These are phyloP conservation scores for Aspergillus sparsus DNA, from an alignment of 495 filamentous ascomycete genomes.

Conservation along the genomic window DNA sequence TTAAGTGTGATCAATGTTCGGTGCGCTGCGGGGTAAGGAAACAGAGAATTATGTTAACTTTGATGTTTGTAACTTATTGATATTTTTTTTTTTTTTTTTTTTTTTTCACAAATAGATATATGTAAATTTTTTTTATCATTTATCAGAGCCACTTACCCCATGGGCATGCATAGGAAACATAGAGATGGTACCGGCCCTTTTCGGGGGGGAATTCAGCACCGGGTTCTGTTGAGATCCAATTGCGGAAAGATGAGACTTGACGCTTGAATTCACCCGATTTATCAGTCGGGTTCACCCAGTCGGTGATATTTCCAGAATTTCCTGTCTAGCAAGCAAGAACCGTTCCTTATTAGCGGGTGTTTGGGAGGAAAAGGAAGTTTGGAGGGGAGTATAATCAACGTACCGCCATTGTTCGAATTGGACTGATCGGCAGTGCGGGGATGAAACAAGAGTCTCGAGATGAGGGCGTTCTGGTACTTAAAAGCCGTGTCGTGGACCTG, in stretches of 20 bases:
- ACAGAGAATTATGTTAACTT: background rate
- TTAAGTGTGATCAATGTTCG: constrained; percentile 66
- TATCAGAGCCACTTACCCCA: constrained; percentile 53
- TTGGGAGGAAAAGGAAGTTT: background rate
- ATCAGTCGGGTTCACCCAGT: constrained; percentile 77
- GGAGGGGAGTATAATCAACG: constrained; percentile 7
- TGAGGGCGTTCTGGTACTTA: constrained; percentile 13
- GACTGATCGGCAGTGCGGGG: constrained; percentile 25
- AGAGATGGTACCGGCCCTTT: constrained; percentile 69
- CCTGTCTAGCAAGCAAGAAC: constrained; percentile 28
- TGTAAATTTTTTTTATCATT: too few species aligned
- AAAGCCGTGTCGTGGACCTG: constrained; percentile 21
- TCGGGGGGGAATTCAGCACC: constrained; percentile 66
- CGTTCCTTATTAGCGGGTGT: background rate
- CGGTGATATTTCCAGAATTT: constrained; percentile 60
- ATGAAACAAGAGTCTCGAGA: constrained; percentile 24
- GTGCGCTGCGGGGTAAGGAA: constrained; percentile 47
- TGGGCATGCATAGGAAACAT: constrained; percentile 73
- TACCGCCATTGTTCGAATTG: constrained; percentile 46
- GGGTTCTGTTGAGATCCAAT: constrained; percentile 65
- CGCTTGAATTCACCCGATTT: constrained; percentile 89
- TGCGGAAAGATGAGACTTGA: constrained; percentile 67
- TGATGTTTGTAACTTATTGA: background rate
- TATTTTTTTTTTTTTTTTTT: too few species aligned
- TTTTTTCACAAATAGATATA: background rate